Evolutionary conservation across 495 filamentous ascomycete species (phyloP).

Genomic region (Aspergillus campestris): DNA sequence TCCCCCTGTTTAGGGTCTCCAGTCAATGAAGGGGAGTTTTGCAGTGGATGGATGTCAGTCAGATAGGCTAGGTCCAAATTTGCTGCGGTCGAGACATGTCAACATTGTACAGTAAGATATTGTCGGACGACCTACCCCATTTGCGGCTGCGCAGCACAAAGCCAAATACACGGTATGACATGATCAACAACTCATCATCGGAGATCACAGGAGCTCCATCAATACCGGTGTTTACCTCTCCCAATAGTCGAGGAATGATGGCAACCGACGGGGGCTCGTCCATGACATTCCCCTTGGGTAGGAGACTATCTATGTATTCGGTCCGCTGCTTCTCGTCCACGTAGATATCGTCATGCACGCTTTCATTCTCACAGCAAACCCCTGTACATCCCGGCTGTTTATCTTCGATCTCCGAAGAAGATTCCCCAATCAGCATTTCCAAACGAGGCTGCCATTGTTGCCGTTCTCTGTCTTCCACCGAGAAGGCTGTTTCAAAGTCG

Average conservation of each 20-base stretch:
- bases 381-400: neutral
- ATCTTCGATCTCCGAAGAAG: conserved; percentile 1
- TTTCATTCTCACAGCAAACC: conserved; percentile 17
- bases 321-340: conserved; percentile 20
- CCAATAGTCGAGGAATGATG: conserved; percentile 5
- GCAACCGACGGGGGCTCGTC: conserved; percentile 9
- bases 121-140: conserved; percentile 28
- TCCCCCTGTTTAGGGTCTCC: no score
- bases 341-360: conserved; percentile 18
- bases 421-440: neutral
- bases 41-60: conserved; percentile 1
- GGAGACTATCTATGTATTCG: conserved; percentile 19
- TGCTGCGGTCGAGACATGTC: no score
- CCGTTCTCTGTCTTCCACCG: conserved; percentile 1
- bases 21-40: no score
- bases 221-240: no score
- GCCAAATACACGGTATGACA: conserved; percentile 33
- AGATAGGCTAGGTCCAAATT: conserved; percentile 17
- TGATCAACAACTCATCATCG: conserved; percentile 30
- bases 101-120: neutral
- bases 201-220: no score
- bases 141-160: conserved; percentile 34
- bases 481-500: conserved; percentile 37
- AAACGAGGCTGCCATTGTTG: conserved; percentile 8
- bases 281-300: conserved; percentile 4